Percentiles rank a stretch among this genome's conserved stretches.
Evolutionary conservation across 331 rosid species (phyloP).

Genomic region (Rosa hybrid): DNA sequence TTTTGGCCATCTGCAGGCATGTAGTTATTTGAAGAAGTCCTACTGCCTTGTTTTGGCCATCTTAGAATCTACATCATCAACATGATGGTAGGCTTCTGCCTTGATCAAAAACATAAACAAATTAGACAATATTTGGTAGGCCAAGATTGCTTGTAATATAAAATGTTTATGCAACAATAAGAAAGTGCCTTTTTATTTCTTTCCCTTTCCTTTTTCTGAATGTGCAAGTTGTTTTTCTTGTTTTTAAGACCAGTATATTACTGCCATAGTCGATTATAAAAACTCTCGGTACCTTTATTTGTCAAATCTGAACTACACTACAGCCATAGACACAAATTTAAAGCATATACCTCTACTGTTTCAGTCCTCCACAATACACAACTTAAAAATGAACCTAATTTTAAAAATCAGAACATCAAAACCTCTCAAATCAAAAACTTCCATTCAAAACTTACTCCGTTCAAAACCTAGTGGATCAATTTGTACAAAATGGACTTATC

Average conservation of each 20-base stretch:
- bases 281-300: not conserved
- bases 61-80: constrained; percentile 21
- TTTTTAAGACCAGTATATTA: not conserved
- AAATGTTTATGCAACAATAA: not conserved
- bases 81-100: constrained; percentile 5
- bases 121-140: not conserved
- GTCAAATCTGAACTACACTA: not conserved
- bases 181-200: not conserved
- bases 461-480: not conserved
- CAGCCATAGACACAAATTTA: not conserved
- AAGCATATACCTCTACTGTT: not conserved
- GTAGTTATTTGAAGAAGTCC: constrained; percentile 69
- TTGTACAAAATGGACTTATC: not conserved
- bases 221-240: no score
- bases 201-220: no score
- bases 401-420: not conserved
- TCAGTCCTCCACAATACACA: not conserved
- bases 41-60: constrained; percentile 45
- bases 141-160: not conserved
- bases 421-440: not conserved
- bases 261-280: not conserved
- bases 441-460: not conserved
- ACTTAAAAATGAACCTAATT: not conserved
- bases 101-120: not conserved
- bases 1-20: constrained; percentile 87